phyloP scores from a whole-genome alignment of 2,329 filamentous ascomycete species.

The Eutypella sp. region DNA sequence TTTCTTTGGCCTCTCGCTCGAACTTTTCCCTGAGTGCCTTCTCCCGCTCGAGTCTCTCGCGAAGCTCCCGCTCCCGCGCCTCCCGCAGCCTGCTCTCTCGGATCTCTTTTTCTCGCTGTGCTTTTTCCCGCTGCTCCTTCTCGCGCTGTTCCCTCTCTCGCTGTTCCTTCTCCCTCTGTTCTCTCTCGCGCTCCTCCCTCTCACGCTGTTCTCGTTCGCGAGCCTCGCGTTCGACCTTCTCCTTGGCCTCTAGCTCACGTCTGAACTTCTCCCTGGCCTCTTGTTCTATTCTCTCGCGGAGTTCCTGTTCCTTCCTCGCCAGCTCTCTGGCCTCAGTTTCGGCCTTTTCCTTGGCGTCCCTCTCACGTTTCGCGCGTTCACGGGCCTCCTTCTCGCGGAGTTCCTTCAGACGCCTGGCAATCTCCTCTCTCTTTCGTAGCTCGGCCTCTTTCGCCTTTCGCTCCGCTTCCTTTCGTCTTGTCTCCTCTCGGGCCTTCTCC shows the following conservation, averaged over 20 bases:
- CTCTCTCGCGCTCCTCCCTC: slow-evolving; percentile 27
- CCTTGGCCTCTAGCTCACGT: slow-evolving; percentile 33
- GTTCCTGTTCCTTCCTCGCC: slow-evolving; percentile 30
- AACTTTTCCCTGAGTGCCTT: slow-evolving; percentile 45
- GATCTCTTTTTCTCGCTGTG: slow-evolving; percentile 33
- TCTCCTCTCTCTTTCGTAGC: slow-evolving; percentile 53
- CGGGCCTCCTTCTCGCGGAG: slow-evolving; percentile 51
- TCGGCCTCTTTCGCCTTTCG: slow-evolving; percentile 58
- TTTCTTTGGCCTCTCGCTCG: slow-evolving; percentile 32
- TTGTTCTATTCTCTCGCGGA: slow-evolving; percentile 26
- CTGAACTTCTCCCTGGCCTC: slow-evolving; percentile 30
- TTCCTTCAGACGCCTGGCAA: slow-evolving; percentile 47
- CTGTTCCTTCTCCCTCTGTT: slow-evolving; percentile 27
- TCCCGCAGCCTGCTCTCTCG: slow-evolving; percentile 29
- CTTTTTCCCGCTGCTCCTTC: slow-evolving; percentile 21
- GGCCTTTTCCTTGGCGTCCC: slow-evolving; percentile 30
- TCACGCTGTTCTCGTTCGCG: slow-evolving; percentile 26
- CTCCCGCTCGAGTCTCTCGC: slow-evolving; percentile 30
- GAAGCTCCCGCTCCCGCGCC: slow-evolving; percentile 22
- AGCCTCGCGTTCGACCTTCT: slow-evolving; percentile 30
- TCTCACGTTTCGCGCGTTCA: slow-evolving; percentile 35
- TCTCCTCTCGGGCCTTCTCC: slow-evolving; percentile 67
- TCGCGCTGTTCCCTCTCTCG: slow-evolving; percentile 27
- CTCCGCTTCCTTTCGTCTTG: slow-evolving; percentile 57
- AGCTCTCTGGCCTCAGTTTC: too few species aligned